These are phyloP conservation scores for Poa annua DNA, from an alignment of 176 grass and related monocot species.

Conservation along the genomic window DNA sequence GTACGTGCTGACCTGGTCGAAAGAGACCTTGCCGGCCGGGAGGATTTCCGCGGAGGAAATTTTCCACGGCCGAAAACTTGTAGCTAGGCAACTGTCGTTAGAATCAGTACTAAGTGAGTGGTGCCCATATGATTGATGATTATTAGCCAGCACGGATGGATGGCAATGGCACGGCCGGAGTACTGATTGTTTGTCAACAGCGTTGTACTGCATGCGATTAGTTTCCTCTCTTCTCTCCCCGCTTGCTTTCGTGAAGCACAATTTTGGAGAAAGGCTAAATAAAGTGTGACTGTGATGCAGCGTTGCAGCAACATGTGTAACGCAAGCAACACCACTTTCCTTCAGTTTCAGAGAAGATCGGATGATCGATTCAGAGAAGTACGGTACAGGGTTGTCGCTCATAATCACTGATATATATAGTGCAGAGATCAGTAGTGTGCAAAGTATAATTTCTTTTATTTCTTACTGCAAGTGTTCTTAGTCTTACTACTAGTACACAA, in stretches of 20 bases:
- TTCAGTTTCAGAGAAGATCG: neutral
- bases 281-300: conserved; percentile 46
- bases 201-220: neutral
- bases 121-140: neutral
- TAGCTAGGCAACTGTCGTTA: neutral
- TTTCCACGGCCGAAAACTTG: conserved; percentile 14
- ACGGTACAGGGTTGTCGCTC: neutral
- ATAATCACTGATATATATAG: no score
- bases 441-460: neutral
- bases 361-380: neutral
- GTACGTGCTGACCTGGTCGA: conserved; percentile 24
- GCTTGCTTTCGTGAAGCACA: conserved; percentile 42
- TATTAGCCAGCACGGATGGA: neutral
- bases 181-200: neutral
- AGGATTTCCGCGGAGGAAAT: neutral
- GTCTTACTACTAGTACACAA: conserved; percentile 28
- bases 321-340: conserved; percentile 3
- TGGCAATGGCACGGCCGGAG: neutral
- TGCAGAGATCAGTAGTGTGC: neutral
- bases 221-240: neutral
- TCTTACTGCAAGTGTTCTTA: neutral
- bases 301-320: conserved; percentile 24
- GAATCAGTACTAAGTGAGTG: neutral
- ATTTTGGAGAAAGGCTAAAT: conserved; percentile 28
- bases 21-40: conserved; percentile 20